phyloP scores from a whole-genome alignment of 2,329 filamentous ascomycete species.

The Plectosphaerella plurivora region DNA sequence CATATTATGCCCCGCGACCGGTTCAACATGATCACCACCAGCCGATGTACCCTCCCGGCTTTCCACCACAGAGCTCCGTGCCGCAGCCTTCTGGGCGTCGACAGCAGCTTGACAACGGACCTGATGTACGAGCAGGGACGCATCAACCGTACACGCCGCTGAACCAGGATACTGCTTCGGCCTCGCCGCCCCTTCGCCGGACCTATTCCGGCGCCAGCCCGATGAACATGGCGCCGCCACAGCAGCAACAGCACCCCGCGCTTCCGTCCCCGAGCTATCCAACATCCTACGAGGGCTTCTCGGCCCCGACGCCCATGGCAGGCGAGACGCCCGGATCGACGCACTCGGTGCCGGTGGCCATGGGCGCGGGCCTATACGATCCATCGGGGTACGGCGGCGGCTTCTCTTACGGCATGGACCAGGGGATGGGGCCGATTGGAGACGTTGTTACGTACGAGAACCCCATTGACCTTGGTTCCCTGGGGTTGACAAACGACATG shows the following conservation, averaged over 20 bases:
- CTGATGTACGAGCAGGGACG: no score
- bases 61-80: constrained; percentile 25
- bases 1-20: constrained; percentile 56
- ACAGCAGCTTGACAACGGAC: constrained; percentile 6
- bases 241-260: neutral
- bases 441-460: constrained; percentile 67
- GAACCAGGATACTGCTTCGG: neutral
- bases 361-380: constrained; percentile 2
- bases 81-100: constrained; percentile 32
- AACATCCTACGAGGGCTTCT: neutral
- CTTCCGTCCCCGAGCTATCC: neutral
- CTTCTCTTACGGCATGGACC: constrained; percentile 15
- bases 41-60: constrained; percentile 43
- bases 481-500: constrained; percentile 60
- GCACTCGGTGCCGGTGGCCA: constrained; percentile 1
- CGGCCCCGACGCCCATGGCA: neutral
- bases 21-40: constrained; percentile 43
- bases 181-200: neutral
- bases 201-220: neutral
- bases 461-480: constrained; percentile 67
- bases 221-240: neutral
- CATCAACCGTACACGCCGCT: neutral
- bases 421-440: constrained; percentile 21
- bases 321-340: neutral
- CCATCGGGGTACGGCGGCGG: constrained; percentile 3